Evolutionary conservation across 257 asterid species (phyloP), one percentile per base, ranked within the genome.

Genomic region (Salvia splendens): DNA sequence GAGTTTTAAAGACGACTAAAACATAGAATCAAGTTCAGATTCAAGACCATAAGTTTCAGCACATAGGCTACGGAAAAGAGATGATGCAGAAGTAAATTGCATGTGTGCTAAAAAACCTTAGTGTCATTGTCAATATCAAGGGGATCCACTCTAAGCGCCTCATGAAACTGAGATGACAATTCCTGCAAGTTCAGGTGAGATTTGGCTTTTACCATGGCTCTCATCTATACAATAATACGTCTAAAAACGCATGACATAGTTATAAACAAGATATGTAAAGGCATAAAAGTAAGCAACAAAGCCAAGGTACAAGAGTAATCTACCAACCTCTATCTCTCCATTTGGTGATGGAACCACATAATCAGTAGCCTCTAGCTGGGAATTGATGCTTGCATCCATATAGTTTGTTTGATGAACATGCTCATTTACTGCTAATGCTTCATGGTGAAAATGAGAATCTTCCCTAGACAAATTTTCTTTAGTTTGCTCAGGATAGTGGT

Each of bases 101-200:
- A 24, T 46, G 61, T 5, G 14, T 15, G 60, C 45, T 40, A 40
- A 8, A 46, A 46, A 65, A 92, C 95, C 96, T 92, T 80, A 60
- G 73, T 41, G 61, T 63, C 86, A 69, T 64, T 74, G 56, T 55
- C 77, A 70, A 59, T 78, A 65, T 69, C 86, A 64, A 58, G 77
- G 69, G 79, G 64, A 77, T 84, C 80, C 79, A 92, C 61, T 52
- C 85, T 73, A 40, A 92, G 77, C 45, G 82, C 85, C 67, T 79
- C 83, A 43, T 78, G 87, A 72, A 87, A 89, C 62, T 89, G 95
- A 15, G 92, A 75, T 63, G 94, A 85, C 15, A 85, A 72, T 49
- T 85, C 82, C 75, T 77, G 88, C 89, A 83, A 77, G 72, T 73
- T 72, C 73, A 73, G 85, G 49, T 77, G 93, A 59, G 88, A 62